Percentiles rank a stretch among this genome's conserved stretches.
Conservation (phyloP, 805 yeast species). For the Tetrapisispora fleetii region DNA sequence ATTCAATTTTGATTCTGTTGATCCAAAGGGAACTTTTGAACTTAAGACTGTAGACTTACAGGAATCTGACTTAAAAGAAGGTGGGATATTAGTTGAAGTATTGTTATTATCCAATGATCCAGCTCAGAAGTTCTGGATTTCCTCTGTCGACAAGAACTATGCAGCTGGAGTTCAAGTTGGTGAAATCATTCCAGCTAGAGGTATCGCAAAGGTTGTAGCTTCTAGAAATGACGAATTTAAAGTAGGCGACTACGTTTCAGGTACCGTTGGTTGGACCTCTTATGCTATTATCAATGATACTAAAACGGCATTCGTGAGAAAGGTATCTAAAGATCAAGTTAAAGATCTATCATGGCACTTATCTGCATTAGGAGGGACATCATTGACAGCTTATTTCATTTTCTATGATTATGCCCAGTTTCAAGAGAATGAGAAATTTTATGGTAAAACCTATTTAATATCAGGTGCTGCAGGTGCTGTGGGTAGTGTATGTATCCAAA, state of each 20-base stretch:
- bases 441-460: slow-evolving; percentile 39
- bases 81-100: slow-evolving; percentile 37
- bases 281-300: slow-evolving; percentile 29
- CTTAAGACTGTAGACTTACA: slow-evolving; percentile 14
- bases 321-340: slow-evolving; percentile 15
- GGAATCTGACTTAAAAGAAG: slow-evolving; percentile 25
- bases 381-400: slow-evolving; percentile 53
- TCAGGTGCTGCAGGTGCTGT: slow-evolving; percentile 72
- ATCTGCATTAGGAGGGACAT: slow-evolving; percentile 45
- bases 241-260: slow-evolving; percentile 37
- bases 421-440: slow-evolving; percentile 30
- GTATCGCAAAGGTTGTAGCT: slow-evolving; percentile 41
- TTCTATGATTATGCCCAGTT: slow-evolving; percentile 41
- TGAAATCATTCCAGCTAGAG: slow-evolving; percentile 40
- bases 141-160: slow-evolving; percentile 25
- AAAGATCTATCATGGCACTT: slow-evolving; percentile 37
- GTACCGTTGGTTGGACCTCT: slow-evolving; percentile 39
- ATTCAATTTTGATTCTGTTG: slow-evolving; percentile 17
- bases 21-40: slow-evolving; percentile 27
- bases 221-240: slow-evolving; percentile 34
- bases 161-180: slow-evolving; percentile 30
- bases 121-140: slow-evolving; percentile 50
- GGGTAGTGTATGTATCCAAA: slow-evolving; percentile 49
- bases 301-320: slow-evolving; percentile 6
- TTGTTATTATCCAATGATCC: slow-evolving; percentile 49